phyloP scores from a whole-genome alignment of 805 yeast genomes.

The Maudiozyma saulgeensis region DNA sequence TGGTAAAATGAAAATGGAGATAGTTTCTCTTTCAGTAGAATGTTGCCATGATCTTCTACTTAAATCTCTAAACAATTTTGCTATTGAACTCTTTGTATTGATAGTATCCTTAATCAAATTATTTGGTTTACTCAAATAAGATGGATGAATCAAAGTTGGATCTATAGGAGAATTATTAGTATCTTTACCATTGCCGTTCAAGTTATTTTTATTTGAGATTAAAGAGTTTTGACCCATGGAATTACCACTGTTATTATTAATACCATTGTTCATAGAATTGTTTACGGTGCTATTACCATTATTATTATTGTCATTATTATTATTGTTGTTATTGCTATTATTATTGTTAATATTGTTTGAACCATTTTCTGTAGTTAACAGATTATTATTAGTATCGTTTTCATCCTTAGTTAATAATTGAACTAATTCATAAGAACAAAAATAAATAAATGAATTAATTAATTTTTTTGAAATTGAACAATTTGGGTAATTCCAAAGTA shows the following conservation, averaged over 20 bases:
- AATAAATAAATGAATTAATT: slow-evolving; percentile 63
- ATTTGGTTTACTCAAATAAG: slow-evolving; percentile 25
- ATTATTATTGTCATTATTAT: background rate
- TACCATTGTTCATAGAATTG: background rate
- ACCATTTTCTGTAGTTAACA: background rate
- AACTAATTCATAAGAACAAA: slow-evolving; percentile 47
- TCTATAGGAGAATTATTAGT: background rate
- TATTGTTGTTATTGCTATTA: background rate
- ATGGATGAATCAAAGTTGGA: slow-evolving; percentile 20
- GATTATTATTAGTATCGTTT: background rate
- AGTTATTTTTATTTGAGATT: background rate
- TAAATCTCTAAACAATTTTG: slow-evolving; percentile 70
- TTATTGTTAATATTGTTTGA: background rate
- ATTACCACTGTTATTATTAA: background rate
- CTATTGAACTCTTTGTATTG: slow-evolving; percentile 39
- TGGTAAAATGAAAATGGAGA: slow-evolving; percentile 67
- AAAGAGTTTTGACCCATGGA: background rate
- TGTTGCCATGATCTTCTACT: slow-evolving; percentile 92
- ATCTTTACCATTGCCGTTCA: background rate
- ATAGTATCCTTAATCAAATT: slow-evolving; percentile 20
- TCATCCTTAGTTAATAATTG: slow-evolving; percentile 33
- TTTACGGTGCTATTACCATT: background rate
- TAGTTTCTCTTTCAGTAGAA: slow-evolving; percentile 42
- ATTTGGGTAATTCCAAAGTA: slow-evolving; percentile 83
- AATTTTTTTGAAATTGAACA: slow-evolving; percentile 67